These are phyloP conservation scores for Apiotrichum siamense DNA, from an alignment of 1,284 basidiomycete species.

Conservation along the genomic window DNA sequence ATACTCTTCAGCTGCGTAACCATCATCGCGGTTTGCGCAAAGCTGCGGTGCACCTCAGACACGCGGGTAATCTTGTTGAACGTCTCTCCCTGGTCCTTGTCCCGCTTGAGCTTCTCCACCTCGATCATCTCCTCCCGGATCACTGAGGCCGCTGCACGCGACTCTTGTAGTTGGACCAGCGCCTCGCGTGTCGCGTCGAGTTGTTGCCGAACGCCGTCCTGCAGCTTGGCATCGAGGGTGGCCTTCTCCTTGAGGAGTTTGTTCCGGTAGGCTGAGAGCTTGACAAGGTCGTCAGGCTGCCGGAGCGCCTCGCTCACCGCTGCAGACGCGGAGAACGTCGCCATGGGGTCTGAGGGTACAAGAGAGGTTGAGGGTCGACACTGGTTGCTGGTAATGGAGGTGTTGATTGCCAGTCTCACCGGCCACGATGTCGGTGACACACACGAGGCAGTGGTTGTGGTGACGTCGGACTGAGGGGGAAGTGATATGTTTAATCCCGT, in stretches of 20 bases:
- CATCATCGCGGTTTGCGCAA: constrained; percentile 91
- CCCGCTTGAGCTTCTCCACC: constrained; percentile 62
- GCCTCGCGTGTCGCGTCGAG: constrained; percentile 86
- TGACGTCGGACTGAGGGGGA: too few species aligned
- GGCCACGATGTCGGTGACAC: too few species aligned
- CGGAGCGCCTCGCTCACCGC: constrained; percentile 64
- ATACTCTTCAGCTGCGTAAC: constrained; percentile 86
- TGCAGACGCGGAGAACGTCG: constrained; percentile 32
- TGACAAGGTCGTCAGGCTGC: constrained; percentile 87
- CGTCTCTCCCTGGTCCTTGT: constrained; percentile 48
- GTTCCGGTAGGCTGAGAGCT: constrained; percentile 81
- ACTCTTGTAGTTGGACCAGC: constrained; percentile 74
- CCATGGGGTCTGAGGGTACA: constrained; percentile 16
- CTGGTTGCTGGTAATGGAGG: neutral
- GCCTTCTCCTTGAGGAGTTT: constrained; percentile 95
- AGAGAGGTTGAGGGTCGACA: constrained; percentile 9
- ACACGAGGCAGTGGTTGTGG: too few species aligned
- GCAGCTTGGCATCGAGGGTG: constrained; percentile 86
- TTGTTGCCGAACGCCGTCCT: constrained; percentile 89
- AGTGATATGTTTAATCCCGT: neutral
- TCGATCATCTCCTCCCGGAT: constrained; percentile 89
- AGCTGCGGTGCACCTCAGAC: constrained; percentile 91
- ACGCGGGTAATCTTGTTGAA: constrained; percentile 92
- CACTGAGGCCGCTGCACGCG: constrained; percentile 72
- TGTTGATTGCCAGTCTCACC: neutral